A percentile compares a stretch with the other conserved stretches of the same genome.
phyloP scores from a whole-genome alignment of 768 basidiomycete genomes.

The Hygrocybe punicea region DNA sequence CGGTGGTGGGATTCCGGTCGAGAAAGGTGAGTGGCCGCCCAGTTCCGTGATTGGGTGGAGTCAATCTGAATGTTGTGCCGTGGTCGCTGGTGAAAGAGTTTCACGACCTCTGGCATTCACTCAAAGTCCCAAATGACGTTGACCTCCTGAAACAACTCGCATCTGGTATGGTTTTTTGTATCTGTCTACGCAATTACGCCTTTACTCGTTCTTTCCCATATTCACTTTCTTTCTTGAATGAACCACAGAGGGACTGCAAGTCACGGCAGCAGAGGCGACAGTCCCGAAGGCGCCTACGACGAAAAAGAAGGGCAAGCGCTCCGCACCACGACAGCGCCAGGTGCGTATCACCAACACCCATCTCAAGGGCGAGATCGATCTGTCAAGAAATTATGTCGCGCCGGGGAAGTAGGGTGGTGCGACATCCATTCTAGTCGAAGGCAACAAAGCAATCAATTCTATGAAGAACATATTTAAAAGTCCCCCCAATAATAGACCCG shows the following conservation, averaged over 20 bases:
- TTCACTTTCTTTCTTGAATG: neutral
- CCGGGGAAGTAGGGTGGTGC: slow-evolving; percentile 30
- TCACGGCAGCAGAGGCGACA: slow-evolving; percentile 62
- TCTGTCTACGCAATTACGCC: too few species aligned
- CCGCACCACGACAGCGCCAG: slow-evolving; percentile 68
- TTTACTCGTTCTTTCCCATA: slow-evolving; percentile 2
- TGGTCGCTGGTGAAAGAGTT: slow-evolving; percentile 60
- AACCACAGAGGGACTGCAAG: slow-evolving; percentile 70
- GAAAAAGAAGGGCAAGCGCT: slow-evolving; percentile 82
- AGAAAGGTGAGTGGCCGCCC: slow-evolving; percentile 69
- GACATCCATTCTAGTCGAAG: neutral
- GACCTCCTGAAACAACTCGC: slow-evolving; percentile 76
- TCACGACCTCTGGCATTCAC: slow-evolving; percentile 77
- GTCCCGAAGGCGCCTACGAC: slow-evolving; percentile 52
- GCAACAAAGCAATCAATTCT: too few species aligned
- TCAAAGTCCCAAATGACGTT: slow-evolving; percentile 82
- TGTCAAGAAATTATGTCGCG: slow-evolving; percentile 65
- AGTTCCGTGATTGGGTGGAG: neutral
- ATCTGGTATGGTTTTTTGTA: slow-evolving; percentile 52
- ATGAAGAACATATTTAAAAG: too few species aligned
- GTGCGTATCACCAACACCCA: slow-evolving; percentile 87
- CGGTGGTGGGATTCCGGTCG: slow-evolving; percentile 64
- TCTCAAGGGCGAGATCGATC: slow-evolving; percentile 80
- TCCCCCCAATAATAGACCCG: too few species aligned
- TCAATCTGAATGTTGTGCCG: neutral